Evolutionary conservation across 345 rosid species (phyloP).

Genomic region (Psidium friedrichsthalianum): DNA sequence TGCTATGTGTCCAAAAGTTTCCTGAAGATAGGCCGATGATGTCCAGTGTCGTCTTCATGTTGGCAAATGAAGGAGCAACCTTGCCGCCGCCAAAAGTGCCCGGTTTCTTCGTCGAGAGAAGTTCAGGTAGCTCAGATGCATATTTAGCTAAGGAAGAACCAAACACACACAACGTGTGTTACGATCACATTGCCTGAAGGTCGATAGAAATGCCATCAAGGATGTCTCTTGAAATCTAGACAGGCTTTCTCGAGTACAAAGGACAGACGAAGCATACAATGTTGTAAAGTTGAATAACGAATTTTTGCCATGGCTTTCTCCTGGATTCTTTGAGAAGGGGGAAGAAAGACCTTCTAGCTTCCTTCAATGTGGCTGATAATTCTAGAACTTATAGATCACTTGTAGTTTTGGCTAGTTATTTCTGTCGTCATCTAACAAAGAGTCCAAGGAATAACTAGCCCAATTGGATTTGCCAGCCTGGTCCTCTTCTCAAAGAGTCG

Average conservation of each 20-base stretch:
- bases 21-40: conserved; percentile 14
- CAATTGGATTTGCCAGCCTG: too few relatives aligned
- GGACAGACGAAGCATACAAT: not conserved
- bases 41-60: conserved; percentile 6
- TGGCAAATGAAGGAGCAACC: conserved; percentile 5
- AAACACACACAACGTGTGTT: not conserved
- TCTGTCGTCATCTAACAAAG: too few relatives aligned
- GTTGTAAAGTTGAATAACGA: not conserved
- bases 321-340: not conserved
- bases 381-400: too few relatives aligned
- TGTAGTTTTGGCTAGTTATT: too few relatives aligned
- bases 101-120: conserved; percentile 3
- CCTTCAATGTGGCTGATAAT: too few relatives aligned
- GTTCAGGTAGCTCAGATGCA: not conserved
- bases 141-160: not conserved
- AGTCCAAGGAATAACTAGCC: too few relatives aligned
- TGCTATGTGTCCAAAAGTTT: conserved; percentile 15
- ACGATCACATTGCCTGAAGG: not conserved
- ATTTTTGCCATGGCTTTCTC: not conserved
- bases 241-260: not conserved
- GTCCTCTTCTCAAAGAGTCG: too few relatives aligned
- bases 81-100: conserved; percentile 14
- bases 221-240: not conserved
- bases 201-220: not conserved
- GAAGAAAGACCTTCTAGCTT: not conserved